Base-by-base conservation (phyloP, 371 early-diverging fungal species). In the Rhizopus microsporus region DNA sequence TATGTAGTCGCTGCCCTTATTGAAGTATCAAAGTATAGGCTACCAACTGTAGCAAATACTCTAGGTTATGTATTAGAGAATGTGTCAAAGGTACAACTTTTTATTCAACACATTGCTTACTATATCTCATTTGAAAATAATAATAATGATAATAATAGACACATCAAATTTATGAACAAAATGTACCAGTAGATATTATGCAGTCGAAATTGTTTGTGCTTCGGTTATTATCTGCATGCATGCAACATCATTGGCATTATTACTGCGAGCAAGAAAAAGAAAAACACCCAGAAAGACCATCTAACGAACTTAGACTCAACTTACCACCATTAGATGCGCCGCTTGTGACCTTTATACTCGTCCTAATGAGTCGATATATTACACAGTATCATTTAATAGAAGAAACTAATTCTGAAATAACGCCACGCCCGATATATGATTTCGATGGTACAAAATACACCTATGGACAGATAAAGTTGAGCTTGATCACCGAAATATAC, bases 141-240 rank as follows among this genome's bases (percentile, higher is more conserved):
- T 10, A 16, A 16, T 33, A n/a, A n/a, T n/a, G n/a, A n/a, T 15
- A n/a, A 51, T 33, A 39, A 37, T 40, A 66, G 65, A 56, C 58
- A n/a, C 60, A 61, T 59, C 62, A 57, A 60, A 72, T 74, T 40
- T 33, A 62, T 69, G 86, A 86, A 55, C 80, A 83, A 49, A 68
- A 66, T 58, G 75, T 84, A 7, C 85, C 86, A 15, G 66, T 74
- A n/a, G 87, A 88, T 42, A 73, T 83, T 37, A 76, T 90, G 62
- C 88, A 89, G 62, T 87, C 89, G 12, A 91, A 93, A 62, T 69
- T 89, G 8, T 90, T 88, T 72, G 75, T 90, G 12, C 78, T 93
- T 54, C 80, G 86, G 46, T 66, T 93, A 50, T 60, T 91, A 44
- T 86, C 86, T 9, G 85, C 87, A 49, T 93, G 92, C 70, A 78